These are phyloP conservation scores for Rhynchosporium secalis DNA, from an alignment of 2,329 filamentous ascomycete genomes.

Conservation along the genomic window DNA sequence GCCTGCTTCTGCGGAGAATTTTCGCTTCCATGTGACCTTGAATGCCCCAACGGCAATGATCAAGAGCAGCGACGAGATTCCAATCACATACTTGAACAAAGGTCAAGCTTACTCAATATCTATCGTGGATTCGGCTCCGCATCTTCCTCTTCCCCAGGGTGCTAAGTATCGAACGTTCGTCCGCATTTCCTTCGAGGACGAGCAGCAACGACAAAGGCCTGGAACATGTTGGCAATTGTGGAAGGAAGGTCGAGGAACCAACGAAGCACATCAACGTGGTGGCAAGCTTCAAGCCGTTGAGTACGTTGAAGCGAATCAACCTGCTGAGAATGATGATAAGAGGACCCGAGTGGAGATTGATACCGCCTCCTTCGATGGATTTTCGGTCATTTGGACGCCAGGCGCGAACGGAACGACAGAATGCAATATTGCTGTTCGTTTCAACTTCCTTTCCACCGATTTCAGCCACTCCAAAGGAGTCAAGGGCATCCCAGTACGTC, in stretches of 20 bases:
- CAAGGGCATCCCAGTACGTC: conserved; percentile 90
- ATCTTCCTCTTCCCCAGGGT: conserved; percentile 57
- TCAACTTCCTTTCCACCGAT: conserved; percentile 98
- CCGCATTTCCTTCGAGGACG: conserved; percentile 95
- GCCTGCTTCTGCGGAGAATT: conserved; percentile 64
- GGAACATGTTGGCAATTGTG: conserved; percentile 84
- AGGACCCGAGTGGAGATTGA: conserved; percentile 70
- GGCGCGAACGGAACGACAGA: conserved; percentile 68
- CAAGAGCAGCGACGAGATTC: conserved; percentile 84
- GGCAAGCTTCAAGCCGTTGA: conserved; percentile 94
- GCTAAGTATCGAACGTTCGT: conserved; percentile 85
- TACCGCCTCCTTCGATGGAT: conserved; percentile 85
- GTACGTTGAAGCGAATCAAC: conserved; percentile 71
- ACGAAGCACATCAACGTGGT: conserved; percentile 90
- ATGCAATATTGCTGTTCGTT: conserved; percentile 85
- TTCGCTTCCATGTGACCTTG: conserved; percentile 85
- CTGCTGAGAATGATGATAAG: conserved; percentile 62
- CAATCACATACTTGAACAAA: conserved; percentile 97
- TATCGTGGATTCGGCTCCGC: conserved; percentile 73
- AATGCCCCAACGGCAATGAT: conserved; percentile 97
- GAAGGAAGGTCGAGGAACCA: conserved; percentile 96
- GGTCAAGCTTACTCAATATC: conserved; percentile 90
- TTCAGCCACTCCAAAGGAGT: conserved; percentile 99
- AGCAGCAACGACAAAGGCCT: conserved; percentile 84
- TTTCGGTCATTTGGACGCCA: conserved; percentile 86